These are phyloP conservation scores for Colletotrichum zoysiae DNA, from an alignment of 2,329 filamentous ascomycete genomes.

Conservation along the genomic window DNA sequence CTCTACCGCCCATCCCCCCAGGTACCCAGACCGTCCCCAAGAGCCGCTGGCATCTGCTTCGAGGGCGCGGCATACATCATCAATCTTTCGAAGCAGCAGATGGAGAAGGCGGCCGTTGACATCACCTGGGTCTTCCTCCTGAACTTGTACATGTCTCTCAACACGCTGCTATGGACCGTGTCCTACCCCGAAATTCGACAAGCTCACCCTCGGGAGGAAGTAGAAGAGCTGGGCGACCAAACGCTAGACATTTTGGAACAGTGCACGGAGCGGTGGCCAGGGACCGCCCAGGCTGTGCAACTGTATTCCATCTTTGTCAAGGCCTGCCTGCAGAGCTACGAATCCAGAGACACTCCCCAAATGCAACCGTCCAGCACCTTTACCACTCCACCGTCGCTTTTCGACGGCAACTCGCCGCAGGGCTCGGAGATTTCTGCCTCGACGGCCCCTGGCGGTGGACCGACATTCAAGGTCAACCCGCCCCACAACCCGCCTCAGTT, in stretches of 20 bases:
- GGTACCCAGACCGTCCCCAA: conserved; percentile 83
- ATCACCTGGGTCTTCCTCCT: conserved; percentile 95
- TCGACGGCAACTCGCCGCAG: conserved; percentile 63
- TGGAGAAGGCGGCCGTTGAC: conserved; percentile 81
- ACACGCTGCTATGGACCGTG: conserved; percentile 90
- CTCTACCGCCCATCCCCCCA: conserved; percentile 93
- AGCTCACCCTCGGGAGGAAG: conserved; percentile 78
- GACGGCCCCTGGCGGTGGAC: conserved; percentile 47
- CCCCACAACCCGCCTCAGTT: conserved; percentile 69
- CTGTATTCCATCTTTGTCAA: conserved; percentile 88
- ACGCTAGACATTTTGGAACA: conserved; percentile 84
- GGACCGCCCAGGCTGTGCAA: conserved; percentile 84
- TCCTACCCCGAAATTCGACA: conserved; percentile 88
- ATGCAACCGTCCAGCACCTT: conserved; percentile 51
- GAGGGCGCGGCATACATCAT: conserved; percentile 87
- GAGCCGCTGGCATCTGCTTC: conserved; percentile 86
- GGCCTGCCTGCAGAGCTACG: conserved; percentile 90
- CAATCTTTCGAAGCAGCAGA: conserved; percentile 82
- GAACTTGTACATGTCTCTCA: conserved; percentile 90
- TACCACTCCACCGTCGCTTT: conserved; percentile 61
- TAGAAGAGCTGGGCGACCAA: conserved; percentile 79
- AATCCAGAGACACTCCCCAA: conserved; percentile 63
- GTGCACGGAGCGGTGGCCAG: conserved; percentile 91
- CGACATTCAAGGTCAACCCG: conserved; percentile 57
- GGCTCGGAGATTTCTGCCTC: conserved; percentile 55